phyloP scores from a whole-genome alignment of 2,329 filamentous ascomycete species.

The Monilinia laxa region DNA sequence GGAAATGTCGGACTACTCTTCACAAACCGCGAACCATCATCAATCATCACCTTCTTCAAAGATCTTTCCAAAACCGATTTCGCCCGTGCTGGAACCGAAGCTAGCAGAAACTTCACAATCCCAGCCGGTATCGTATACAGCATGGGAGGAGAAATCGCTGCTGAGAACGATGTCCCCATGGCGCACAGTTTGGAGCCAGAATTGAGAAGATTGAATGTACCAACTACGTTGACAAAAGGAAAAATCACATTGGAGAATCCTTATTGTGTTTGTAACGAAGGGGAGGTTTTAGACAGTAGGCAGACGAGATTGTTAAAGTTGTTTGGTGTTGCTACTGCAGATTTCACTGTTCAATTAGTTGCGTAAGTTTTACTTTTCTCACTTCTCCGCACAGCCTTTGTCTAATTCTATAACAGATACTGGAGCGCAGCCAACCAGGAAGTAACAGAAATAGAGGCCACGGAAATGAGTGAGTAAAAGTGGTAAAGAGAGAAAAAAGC shows the following conservation, averaged over 20 bases:
- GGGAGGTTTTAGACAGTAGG: slow-evolving; percentile 80
- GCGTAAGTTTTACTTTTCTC: slow-evolving; percentile 54
- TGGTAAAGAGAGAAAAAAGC: slow-evolving; percentile 27
- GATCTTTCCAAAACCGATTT: slow-evolving; percentile 78
- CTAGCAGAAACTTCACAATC: slow-evolving; percentile 73
- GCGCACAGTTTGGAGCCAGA: slow-evolving; percentile 89
- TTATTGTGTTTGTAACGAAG: slow-evolving; percentile 71
- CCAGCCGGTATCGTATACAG: slow-evolving; percentile 82
- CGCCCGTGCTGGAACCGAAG: slow-evolving; percentile 78
- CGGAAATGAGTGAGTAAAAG: slow-evolving; percentile 44
- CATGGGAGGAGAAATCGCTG: slow-evolving; percentile 74
- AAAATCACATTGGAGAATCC: slow-evolving; percentile 68
- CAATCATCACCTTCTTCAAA: slow-evolving; percentile 71
- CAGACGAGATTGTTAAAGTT: slow-evolving; percentile 94
- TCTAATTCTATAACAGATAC: slow-evolving; percentile 47
- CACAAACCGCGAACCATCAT: slow-evolving; percentile 70
- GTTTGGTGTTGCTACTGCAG: slow-evolving; percentile 85
- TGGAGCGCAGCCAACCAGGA: slow-evolving; percentile 60
- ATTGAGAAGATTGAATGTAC: slow-evolving; percentile 83
- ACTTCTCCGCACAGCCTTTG: neutral
- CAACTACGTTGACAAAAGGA: slow-evolving; percentile 84
- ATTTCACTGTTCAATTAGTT: slow-evolving; percentile 80
- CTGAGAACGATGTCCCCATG: slow-evolving; percentile 80
- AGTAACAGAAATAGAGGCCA: slow-evolving; percentile 57
- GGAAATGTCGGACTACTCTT: slow-evolving; percentile 90